These are phyloP conservation scores for Pseudogymnoascus sp. DNA, from an alignment of 2,329 filamentous ascomycete species.

Conservation along the genomic window DNA sequence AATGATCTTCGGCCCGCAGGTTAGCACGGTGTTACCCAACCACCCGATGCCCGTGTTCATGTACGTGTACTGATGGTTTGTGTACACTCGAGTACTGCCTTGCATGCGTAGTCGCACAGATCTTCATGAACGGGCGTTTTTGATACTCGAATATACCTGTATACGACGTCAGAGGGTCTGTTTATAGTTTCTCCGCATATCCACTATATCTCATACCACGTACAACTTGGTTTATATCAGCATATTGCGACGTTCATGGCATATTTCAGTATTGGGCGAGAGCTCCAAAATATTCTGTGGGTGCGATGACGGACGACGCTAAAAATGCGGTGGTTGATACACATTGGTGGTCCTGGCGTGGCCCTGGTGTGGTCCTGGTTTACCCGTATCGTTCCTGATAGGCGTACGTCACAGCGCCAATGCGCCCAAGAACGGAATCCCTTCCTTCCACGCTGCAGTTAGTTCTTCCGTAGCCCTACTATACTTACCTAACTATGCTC, in stretches of 20 bases:
- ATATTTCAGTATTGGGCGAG: constrained; percentile 2
- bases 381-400: constrained; percentile 5
- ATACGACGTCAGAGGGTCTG: not conserved
- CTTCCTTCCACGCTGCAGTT: not conserved
- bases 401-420: constrained; percentile 1
- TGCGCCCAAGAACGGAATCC: not conserved
- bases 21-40: not conserved
- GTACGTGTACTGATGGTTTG: not conserved
- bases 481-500: no score
- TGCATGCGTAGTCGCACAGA: not conserved
- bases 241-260: not conserved
- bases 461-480: not conserved
- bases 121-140: not conserved
- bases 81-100: not conserved
- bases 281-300: constrained; percentile 3
- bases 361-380: not conserved
- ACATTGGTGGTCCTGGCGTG: not conserved
- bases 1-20: constrained; percentile 5
- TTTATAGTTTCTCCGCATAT: not conserved
- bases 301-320: not conserved
- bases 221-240: not conserved
- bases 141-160: not conserved
- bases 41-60: not conserved
- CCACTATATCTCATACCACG: not conserved
- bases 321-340: not conserved